Conservation (phyloP, 768 basidiomycete genomes). For the Tubosaeta brunneosetosa region DNA sequence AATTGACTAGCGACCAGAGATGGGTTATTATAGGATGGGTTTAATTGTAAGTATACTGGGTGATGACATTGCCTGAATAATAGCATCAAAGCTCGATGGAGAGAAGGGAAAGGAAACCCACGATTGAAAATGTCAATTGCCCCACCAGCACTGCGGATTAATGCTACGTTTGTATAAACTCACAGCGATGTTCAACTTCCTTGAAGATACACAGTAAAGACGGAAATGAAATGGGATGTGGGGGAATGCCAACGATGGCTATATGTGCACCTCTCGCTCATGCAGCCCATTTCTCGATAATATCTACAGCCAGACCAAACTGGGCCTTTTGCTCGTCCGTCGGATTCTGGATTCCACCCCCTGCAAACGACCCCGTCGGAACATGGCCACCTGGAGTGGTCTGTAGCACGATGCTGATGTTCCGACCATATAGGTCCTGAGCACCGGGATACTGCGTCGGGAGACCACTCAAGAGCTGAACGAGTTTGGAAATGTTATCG, state of each 20-base stretch:
- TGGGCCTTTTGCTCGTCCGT: conserved; percentile 59
- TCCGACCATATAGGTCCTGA: conserved; percentile 68
- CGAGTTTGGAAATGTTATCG: conserved; percentile 35
- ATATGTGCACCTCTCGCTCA: neutral
- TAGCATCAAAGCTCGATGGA: too few species aligned
- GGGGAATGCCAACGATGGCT: neutral
- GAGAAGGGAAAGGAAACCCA: too few species aligned
- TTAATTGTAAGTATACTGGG: too few species aligned
- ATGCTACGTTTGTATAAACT: neutral
- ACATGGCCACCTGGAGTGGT: conserved; percentile 43
- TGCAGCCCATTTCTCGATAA: conserved; percentile 47
- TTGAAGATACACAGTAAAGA: neutral
- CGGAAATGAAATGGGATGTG: neutral
- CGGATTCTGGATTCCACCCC: conserved; percentile 42
- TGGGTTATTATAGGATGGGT: too few species aligned
- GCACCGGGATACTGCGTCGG: conserved; percentile 41
- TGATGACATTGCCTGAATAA: too few species aligned
- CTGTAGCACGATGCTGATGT: conserved; percentile 60
- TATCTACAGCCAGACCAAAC: conserved; percentile 67
- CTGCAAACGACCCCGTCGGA: conserved; percentile 57
- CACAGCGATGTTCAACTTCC: neutral
- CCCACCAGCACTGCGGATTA: neutral
- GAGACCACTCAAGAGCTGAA: conserved; percentile 52
- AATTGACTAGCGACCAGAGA: too few species aligned
- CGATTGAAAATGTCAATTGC: too few species aligned